These are phyloP conservation scores for Populus davidiana DNA, from an alignment of 345 rosid species.

Conservation along the genomic window DNA sequence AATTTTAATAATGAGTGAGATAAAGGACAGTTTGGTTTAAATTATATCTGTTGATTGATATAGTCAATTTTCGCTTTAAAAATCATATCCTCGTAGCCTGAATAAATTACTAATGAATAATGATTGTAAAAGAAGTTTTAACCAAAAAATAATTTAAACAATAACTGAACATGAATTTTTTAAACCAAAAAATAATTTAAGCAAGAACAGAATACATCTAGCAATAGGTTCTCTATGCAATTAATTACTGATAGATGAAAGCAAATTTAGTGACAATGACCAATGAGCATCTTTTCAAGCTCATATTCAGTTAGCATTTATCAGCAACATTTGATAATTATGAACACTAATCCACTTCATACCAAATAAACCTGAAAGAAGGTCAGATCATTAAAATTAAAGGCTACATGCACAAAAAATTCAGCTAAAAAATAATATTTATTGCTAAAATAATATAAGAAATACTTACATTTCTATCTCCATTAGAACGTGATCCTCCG, in stretches of 20 bases:
- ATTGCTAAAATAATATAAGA: background rate
- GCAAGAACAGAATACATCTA: background rate
- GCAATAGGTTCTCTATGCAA: background rate
- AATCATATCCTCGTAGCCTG: background rate
- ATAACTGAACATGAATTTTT: background rate
- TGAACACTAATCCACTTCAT: background rate
- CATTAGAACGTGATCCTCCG: constrained; percentile 74
- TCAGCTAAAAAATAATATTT: background rate
- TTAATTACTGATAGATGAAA: background rate
- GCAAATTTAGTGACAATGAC: background rate
- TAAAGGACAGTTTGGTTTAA: background rate
- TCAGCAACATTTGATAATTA: background rate
- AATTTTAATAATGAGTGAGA: constrained; percentile 10
- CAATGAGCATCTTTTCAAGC: background rate
- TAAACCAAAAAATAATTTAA: background rate
- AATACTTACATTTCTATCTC: constrained; percentile 62
- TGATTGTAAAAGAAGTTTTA: background rate
- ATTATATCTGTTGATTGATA: background rate
- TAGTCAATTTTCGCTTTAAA: background rate
- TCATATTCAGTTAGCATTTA: background rate
- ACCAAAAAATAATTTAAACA: background rate
- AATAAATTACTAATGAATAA: background rate
- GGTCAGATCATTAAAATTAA: background rate
- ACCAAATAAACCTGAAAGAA: background rate
- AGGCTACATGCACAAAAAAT: background rate